A percentile compares a stretch with the other conserved stretches of the same genome.
These are phyloP conservation scores for Wickerhamomyces alni DNA, from an alignment of 805 yeast species.

Conservation along the genomic window DNA sequence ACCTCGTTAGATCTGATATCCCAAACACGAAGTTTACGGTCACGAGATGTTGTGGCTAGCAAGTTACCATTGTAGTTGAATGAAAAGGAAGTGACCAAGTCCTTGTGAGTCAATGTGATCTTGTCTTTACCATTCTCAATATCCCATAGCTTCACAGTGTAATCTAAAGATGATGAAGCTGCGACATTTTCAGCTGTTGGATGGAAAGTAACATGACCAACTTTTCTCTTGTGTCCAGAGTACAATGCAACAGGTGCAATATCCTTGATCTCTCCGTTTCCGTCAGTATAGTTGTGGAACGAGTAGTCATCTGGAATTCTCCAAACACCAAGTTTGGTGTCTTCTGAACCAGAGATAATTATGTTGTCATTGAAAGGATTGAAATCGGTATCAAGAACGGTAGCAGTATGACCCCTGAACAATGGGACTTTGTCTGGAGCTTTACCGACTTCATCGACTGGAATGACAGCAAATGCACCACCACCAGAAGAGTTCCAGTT, in stretches of 20 bases:
- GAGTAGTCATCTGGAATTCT: constrained; percentile 78
- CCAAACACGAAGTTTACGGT: constrained; percentile 88
- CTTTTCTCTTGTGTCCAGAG: constrained; percentile 87
- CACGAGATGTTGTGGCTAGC: constrained; percentile 86
- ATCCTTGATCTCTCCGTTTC: constrained; percentile 57
- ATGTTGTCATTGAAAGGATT: constrained; percentile 80
- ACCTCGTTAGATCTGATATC: constrained; percentile 72
- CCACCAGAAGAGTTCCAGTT: constrained; percentile 97
- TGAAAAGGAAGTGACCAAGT: constrained; percentile 86
- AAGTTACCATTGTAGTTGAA: constrained; percentile 87
- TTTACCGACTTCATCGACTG: constrained; percentile 80
- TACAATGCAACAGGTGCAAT: constrained; percentile 64
- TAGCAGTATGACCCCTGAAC: constrained; percentile 93
- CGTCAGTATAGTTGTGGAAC: constrained; percentile 51
- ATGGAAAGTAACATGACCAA: constrained; percentile 86
- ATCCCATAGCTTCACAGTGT: constrained; percentile 90
- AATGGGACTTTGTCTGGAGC: constrained; percentile 90
- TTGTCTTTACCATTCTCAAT: constrained; percentile 65
- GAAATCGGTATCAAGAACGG: constrained; percentile 92
- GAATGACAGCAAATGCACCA: constrained; percentile 95
- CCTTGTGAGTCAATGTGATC: constrained; percentile 77
- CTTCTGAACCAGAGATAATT: constrained; percentile 77
- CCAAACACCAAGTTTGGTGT: constrained; percentile 81
- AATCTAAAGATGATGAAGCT: constrained; percentile 88
- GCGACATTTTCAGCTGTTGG: constrained; percentile 84